Evolutionary conservation across 2,329 filamentous ascomycete species (phyloP), one percentile per base, ranked within the genome.

Genomic region (Cladosporium austrohemisphaericum): DNA sequence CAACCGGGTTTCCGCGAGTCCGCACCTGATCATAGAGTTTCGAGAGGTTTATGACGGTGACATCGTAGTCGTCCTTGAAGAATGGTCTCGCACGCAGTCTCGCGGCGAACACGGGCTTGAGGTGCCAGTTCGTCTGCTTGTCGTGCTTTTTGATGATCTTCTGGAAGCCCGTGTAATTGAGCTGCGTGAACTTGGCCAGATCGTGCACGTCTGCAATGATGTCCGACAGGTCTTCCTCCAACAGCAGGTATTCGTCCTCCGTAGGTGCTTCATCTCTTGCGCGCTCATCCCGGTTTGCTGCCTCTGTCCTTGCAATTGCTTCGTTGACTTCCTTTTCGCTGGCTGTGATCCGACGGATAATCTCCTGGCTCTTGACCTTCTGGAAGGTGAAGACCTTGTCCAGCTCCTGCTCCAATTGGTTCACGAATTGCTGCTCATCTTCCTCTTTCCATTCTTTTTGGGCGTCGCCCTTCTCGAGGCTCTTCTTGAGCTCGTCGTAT

Each of bases 81-180:
- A 98, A 98, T 0, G 93, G 92, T 68, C 95, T 96, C 37, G 90
- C 88, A 71, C 94, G 95, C 64, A 98, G 81, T 51, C 92, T 84
- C 33, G 91, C 85, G 51, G 94, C 92, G 69, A 98, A 98, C n/a
- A 94, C 89, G 25, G 93, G 93, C 62, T 87, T 91, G 26, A 98
- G 81, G 64, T 93, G 84, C 90, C 92, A 95, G 53, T 83, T 79
- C 0, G 93, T 98, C 76, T 87, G 78, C 88, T 98, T 98, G 52
- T 62, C 93, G 69, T 98, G 93, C 77, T 98, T 98, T 78, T 98
- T 98, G 71, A 98, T 95, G 56, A 98, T 98, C 77, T 98, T 98
- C 76, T 96, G 94, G 68, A 98, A 98, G 4, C 93, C 93, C 0
- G 92, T 97, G 67, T 98, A 98, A 72, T 98, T 98, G 65, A 98